Conservation (phyloP, 345 rosid species). For the Diplotaxis tenuifolia region DNA sequence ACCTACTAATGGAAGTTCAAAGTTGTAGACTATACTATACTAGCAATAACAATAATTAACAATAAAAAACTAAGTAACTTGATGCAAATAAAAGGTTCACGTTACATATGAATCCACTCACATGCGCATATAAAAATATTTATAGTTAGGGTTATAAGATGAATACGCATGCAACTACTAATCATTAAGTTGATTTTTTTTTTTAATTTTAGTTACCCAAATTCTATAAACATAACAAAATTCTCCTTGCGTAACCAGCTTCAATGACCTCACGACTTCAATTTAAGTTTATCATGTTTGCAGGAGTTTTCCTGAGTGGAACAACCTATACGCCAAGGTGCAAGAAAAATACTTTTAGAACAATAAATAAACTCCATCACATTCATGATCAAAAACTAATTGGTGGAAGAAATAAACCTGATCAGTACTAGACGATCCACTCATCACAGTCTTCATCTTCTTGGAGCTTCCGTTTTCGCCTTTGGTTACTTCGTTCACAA, state of each 20-base stretch:
- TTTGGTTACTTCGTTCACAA: constrained; percentile 54
- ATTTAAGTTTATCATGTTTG: constrained; percentile 17
- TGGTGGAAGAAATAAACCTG: constrained; percentile 23
- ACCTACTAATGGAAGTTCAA: neutral
- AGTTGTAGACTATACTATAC: neutral
- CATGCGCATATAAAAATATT: constrained; percentile 26
- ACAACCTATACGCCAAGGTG: constrained; percentile 30
- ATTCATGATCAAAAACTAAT: constrained; percentile 3
- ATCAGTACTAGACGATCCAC: constrained; percentile 23
- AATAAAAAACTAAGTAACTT: neutral
- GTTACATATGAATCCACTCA: constrained; percentile 30
- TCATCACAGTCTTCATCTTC: constrained; percentile 35
- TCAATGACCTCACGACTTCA: constrained; percentile 4
- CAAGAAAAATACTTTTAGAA: neutral
- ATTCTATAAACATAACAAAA: constrained; percentile 31
- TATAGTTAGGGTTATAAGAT: constrained; percentile 25
- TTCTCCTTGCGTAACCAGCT: constrained; percentile 28
- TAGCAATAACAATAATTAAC: constrained; percentile 2
- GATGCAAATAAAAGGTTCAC: constrained; percentile 3
- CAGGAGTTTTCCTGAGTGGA: constrained; percentile 22
- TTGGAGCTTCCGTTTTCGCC: constrained; percentile 37
- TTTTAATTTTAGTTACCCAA: neutral
- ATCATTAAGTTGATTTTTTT: neutral
- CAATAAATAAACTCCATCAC: neutral
- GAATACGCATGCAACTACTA: constrained; percentile 23